A percentile compares a stretch with the other conserved stretches of the same genome.
These are phyloP conservation scores for Coemansia guatemalensis DNA, from an alignment of 192 early-diverging fungal genomes.

Conservation along the genomic window DNA sequence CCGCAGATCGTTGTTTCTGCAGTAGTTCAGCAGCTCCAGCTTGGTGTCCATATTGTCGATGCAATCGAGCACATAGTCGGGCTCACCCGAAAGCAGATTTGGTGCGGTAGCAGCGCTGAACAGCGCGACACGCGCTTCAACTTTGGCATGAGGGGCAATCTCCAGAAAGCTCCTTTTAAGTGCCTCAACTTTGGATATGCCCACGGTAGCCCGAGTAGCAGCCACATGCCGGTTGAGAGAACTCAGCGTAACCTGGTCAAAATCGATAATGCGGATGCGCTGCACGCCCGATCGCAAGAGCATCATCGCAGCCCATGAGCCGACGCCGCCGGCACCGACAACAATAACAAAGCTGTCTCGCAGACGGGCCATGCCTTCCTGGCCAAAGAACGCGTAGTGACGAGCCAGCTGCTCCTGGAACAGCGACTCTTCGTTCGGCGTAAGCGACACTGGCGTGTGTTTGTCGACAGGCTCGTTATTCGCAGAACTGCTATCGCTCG, in stretches of 20 bases:
- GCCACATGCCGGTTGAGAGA: constrained; percentile 95
- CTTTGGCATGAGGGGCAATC: constrained; percentile 74
- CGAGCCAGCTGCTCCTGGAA: constrained; percentile 82
- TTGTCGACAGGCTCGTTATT: constrained; percentile 28
- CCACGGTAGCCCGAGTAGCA: constrained; percentile 86
- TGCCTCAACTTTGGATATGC: constrained; percentile 79
- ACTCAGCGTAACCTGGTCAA: constrained; percentile 95
- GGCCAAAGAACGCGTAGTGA: constrained; percentile 87
- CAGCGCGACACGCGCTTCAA: constrained; percentile 78
- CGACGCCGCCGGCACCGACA: constrained; percentile 95
- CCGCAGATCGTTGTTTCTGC: constrained; percentile 66
- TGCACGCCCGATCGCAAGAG: constrained; percentile 85
- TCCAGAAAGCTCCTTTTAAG: constrained; percentile 71
- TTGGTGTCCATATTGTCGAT: constrained; percentile 98
- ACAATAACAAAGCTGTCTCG: constrained; percentile 87
- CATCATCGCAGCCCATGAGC: constrained; percentile 89
- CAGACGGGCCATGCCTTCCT: constrained; percentile 71
- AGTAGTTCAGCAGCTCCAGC: constrained; percentile 83
- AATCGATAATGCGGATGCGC: constrained; percentile 88
- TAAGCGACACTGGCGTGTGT: constrained; percentile 36
- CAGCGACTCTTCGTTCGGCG: constrained; percentile 62
- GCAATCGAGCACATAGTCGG: constrained; percentile 81
- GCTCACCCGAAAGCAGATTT: constrained; percentile 67
- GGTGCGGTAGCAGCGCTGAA: constrained; percentile 71
- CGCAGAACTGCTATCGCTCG: constrained; percentile 1